A percentile compares a stretch with the other conserved stretches of the same genome.
Evolutionary conservation across 2,329 filamentous ascomycete genomes (phyloP).

Genomic region (Trichophyton simii): DNA sequence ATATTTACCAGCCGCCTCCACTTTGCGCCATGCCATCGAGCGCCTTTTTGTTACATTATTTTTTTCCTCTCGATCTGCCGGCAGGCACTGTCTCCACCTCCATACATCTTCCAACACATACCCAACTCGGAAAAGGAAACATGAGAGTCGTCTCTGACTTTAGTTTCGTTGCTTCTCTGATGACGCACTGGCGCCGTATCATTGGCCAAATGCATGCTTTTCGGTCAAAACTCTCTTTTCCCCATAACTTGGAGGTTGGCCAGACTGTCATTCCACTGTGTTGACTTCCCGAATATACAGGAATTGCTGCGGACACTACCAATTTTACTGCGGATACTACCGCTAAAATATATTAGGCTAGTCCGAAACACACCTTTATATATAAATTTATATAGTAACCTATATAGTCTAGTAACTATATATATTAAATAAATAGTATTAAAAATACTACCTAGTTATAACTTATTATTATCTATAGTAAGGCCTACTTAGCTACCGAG

Average conservation of each 20-base stretch:
- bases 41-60: background rate
- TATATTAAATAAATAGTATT: too few relatives aligned
- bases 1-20: background rate
- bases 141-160: background rate
- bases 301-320: too few relatives aligned
- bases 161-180: background rate
- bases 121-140: background rate
- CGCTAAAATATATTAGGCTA: too few relatives aligned
- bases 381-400: too few relatives aligned
- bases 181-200: background rate
- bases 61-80: background rate
- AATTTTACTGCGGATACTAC: too few relatives aligned
- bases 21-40: background rate
- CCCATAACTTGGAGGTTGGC: background rate
- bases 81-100: background rate
- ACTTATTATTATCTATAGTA: too few relatives aligned
- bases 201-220: background rate
- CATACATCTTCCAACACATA: background rate
- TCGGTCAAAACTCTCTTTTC: background rate
- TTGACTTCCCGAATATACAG: background rate
- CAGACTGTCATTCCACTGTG: background rate
- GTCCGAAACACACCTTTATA: too few relatives aligned
- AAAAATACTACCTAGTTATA: too few relatives aligned
- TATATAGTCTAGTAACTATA: too few relatives aligned
- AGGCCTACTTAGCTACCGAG: too few relatives aligned